These are phyloP conservation scores for Ustilago sp. DNA, from an alignment of 1,284 basidiomycete species.

Conservation along the genomic window DNA sequence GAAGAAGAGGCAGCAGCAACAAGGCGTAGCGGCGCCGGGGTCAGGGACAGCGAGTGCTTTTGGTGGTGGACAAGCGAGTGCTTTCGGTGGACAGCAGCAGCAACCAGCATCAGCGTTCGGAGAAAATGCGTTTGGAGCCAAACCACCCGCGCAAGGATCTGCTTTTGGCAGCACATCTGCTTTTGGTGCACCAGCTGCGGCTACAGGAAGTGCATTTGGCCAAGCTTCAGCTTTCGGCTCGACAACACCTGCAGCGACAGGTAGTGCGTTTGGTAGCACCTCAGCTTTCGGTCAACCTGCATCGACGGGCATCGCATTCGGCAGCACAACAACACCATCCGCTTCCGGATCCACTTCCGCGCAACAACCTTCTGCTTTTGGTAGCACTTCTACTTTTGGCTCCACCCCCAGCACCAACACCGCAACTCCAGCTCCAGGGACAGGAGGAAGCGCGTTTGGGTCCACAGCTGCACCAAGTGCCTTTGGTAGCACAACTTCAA, in stretches of 20 bases:
- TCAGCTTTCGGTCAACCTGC: slow-evolving; percentile 16
- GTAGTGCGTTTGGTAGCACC: slow-evolving; percentile 14
- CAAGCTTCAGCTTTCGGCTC: slow-evolving; percentile 21
- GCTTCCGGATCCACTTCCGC: slow-evolving; percentile 17
- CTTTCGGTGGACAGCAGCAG: slow-evolving; percentile 15
- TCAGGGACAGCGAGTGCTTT: slow-evolving; percentile 19
- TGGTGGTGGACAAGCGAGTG: slow-evolving; percentile 11
- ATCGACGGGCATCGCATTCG: slow-evolving; percentile 14
- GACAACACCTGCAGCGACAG: slow-evolving; percentile 14
- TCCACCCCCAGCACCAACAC: slow-evolving; percentile 14
- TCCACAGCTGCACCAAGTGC: slow-evolving; percentile 16
- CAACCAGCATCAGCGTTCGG: slow-evolving; percentile 19
- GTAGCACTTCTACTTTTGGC: slow-evolving; percentile 18
- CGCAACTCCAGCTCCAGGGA: neutral
- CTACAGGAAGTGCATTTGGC: slow-evolving; percentile 14
- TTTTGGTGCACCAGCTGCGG: slow-evolving; percentile 1
- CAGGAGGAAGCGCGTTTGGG: neutral
- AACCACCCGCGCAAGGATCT: neutral
- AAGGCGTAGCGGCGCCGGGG: neutral
- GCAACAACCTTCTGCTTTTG: slow-evolving; percentile 9
- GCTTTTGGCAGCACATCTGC: slow-evolving; percentile 1
- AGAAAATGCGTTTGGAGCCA: slow-evolving; percentile 11
- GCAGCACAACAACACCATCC: slow-evolving; percentile 4
- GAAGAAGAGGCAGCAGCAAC: slow-evolving; percentile 33
- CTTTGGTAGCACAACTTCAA: slow-evolving; percentile 11